Conservation (phyloP, 1,139 yeast species). For the Pichia sp. region DNA sequence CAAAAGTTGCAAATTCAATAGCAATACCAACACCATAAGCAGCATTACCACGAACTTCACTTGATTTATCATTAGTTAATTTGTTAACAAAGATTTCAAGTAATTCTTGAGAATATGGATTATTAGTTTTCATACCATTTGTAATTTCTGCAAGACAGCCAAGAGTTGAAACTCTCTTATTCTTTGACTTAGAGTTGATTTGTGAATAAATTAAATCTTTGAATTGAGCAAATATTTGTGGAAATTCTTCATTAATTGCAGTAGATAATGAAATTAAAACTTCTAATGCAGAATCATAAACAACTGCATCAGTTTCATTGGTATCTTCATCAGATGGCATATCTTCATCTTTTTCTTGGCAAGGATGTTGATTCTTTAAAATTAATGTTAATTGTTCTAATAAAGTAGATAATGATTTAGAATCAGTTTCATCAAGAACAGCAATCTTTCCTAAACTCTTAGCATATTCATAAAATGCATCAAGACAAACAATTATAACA, state of each 20-base stretch:
- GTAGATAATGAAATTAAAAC: slow-evolving; percentile 71
- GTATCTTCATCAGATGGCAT: slow-evolving; percentile 39
- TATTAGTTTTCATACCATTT: slow-evolving; percentile 61
- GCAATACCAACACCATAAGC: slow-evolving; percentile 93
- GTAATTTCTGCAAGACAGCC: slow-evolving; percentile 91
- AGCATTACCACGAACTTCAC: slow-evolving; percentile 91
- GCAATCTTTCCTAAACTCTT: slow-evolving; percentile 71
- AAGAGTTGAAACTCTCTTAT: slow-evolving; percentile 75
- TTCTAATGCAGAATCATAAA: slow-evolving; percentile 81
- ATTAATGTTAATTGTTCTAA: slow-evolving; percentile 66
- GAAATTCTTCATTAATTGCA: slow-evolving; percentile 70
- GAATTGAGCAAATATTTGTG: slow-evolving; percentile 63
- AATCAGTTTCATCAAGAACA: slow-evolving; percentile 50
- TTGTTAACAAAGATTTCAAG: slow-evolving; percentile 63
- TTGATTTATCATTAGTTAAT: slow-evolving; percentile 67
- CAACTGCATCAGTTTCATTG: slow-evolving; percentile 81
- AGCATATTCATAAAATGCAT: slow-evolving; percentile 64
- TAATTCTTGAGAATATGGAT: slow-evolving; percentile 65
- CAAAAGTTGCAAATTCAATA: slow-evolving; percentile 53
- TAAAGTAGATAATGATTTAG: slow-evolving; percentile 55
- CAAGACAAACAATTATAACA: slow-evolving; percentile 76
- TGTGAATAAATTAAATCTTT: slow-evolving; percentile 59
- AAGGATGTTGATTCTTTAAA: slow-evolving; percentile 73
- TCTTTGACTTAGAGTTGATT: slow-evolving; percentile 58
- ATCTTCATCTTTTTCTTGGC: slow-evolving; percentile 53